These are phyloP conservation scores for Talaromyces atroroseus DNA, from an alignment of 2,329 filamentous ascomycete genomes.

Conservation along the genomic window DNA sequence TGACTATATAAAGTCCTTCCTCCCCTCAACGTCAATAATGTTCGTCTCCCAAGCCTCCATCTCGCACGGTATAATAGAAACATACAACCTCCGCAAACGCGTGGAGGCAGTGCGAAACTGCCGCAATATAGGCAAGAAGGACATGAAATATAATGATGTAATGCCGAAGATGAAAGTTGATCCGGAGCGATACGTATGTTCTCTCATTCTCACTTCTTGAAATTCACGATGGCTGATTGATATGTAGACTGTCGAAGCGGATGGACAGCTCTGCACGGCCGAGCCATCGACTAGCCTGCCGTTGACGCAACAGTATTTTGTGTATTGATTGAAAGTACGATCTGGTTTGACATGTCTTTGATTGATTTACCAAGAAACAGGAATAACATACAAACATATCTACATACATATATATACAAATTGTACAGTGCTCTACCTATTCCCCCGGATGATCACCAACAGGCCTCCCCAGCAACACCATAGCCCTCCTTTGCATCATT, in stretches of 20 bases:
- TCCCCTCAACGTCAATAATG: conserved; percentile 67
- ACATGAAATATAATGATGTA: conserved; percentile 84
- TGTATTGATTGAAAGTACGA: conserved; percentile 62
- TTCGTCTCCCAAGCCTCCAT: conserved; percentile 77
- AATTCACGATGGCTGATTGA: not conserved
- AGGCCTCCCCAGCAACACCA: conserved; percentile 12
- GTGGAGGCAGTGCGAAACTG: conserved; percentile 75
- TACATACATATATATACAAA: not conserved
- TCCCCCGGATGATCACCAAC: not conserved
- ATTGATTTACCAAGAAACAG: too few species aligned
- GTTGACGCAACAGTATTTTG: conserved; percentile 69
- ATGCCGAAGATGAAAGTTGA: conserved; percentile 89
- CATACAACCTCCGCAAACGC: conserved; percentile 71
- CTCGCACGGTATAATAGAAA: conserved; percentile 58
- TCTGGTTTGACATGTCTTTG: too few species aligned
- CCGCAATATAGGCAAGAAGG: conserved; percentile 67
- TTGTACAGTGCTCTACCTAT: not conserved
- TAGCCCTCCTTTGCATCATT: conserved; percentile 13
- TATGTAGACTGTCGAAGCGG: conserved; percentile 65
- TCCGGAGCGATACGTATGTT: conserved; percentile 71
- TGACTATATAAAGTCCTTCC: conserved; percentile 44
- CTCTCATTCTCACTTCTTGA: not conserved
- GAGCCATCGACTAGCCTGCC: conserved; percentile 68
- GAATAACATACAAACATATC: not conserved
- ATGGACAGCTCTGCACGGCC: conserved; percentile 67